Conservation (phyloP, 2,329 filamentous ascomycete species). For the Cryphonectria radicalis region DNA sequence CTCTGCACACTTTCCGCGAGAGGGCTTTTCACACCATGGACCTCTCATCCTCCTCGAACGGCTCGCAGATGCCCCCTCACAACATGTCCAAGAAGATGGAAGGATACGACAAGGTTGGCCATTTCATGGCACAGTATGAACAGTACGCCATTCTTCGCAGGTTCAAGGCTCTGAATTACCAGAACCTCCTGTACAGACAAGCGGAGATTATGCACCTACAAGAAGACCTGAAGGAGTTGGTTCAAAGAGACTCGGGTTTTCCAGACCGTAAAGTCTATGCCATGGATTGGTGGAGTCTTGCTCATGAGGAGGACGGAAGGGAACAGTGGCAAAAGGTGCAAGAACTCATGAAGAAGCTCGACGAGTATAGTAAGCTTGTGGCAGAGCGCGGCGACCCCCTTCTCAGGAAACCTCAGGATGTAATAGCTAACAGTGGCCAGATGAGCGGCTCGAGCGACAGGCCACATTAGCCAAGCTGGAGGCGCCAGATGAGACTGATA, state of each 20-base stretch:
- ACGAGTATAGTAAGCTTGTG: conserved; percentile 32
- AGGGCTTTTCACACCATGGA: neutral
- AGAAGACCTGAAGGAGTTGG: conserved; percentile 30
- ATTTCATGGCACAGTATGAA: conserved; percentile 35
- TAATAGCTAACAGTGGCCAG: neutral
- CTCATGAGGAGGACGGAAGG: conserved; percentile 17
- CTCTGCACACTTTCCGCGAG: neutral
- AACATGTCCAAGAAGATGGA: conserved; percentile 27
- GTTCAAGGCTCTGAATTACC: conserved; percentile 35
- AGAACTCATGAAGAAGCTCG: conserved; percentile 31
- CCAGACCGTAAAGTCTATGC: conserved; percentile 15
- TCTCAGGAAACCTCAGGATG: neutral
- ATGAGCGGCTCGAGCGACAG: conserved; percentile 24
- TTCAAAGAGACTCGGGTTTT: conserved; percentile 18
- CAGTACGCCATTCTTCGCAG: conserved; percentile 36
- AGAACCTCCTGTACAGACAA: conserved; percentile 38
- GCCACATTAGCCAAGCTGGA: conserved; percentile 18
- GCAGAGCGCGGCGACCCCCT: neutral
- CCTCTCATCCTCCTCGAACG: neutral
- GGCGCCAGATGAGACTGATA: conserved; percentile 17
- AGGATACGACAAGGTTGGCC: conserved; percentile 33
- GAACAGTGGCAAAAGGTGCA: conserved; percentile 33
- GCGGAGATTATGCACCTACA: conserved; percentile 37
- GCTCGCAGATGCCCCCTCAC: neutral
- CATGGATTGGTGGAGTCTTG: conserved; percentile 33